These are phyloP conservation scores for Lentinus tigrinus DNA, from an alignment of 768 basidiomycete genomes.

Conservation along the genomic window DNA sequence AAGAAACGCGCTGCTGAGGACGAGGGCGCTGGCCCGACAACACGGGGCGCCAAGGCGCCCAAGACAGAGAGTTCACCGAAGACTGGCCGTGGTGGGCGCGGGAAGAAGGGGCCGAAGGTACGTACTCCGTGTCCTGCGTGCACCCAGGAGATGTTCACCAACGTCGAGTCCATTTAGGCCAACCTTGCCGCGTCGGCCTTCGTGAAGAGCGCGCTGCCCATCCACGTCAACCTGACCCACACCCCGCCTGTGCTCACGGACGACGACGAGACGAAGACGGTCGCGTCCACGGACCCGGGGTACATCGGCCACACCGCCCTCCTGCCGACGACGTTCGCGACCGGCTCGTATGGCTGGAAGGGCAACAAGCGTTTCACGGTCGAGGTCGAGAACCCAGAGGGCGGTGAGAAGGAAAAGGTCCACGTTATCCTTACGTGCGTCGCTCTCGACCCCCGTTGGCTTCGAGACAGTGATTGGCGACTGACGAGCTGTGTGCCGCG, in stretches of 20 bases:
- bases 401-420: constrained; percentile 59
- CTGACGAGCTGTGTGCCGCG: neutral
- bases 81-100: constrained; percentile 33
- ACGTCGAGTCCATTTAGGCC: constrained; percentile 31
- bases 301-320: constrained; percentile 58
- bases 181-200: constrained; percentile 51
- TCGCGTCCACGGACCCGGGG: constrained; percentile 52
- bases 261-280: constrained; percentile 34
- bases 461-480: neutral
- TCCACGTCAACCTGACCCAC: constrained; percentile 68
- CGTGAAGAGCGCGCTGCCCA: constrained; percentile 63
- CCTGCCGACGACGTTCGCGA: constrained; percentile 58
- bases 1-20: constrained; percentile 29
- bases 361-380: constrained; percentile 66
- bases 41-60: constrained; percentile 42
- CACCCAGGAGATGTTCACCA: neutral
- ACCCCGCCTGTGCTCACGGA: constrained; percentile 48
- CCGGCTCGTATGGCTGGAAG: constrained; percentile 87
- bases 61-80: constrained; percentile 36
- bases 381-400: constrained; percentile 54
- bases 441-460: neutral
- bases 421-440: constrained; percentile 74
- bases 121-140: constrained; percentile 12
- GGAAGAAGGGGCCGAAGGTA: constrained; percentile 50
- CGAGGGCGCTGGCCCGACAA: constrained; percentile 18